A percentile compares a stretch with the other conserved stretches of the same genome.
phyloP scores from a whole-genome alignment of 2,329 filamentous ascomycete genomes.

The Trichoderma koningii region DNA sequence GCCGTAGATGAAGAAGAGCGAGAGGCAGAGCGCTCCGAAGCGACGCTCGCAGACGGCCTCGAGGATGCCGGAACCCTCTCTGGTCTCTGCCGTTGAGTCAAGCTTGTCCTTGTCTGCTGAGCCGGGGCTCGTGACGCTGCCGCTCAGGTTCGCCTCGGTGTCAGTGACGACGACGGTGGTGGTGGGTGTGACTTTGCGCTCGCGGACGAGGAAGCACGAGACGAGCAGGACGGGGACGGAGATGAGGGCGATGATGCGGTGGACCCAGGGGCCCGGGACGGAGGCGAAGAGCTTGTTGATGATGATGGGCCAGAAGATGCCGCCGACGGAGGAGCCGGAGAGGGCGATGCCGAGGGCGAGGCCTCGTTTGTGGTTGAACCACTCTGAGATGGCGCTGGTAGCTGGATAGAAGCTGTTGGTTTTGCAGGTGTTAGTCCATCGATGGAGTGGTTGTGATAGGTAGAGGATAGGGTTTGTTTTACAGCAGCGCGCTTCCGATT shows the following conservation, averaged over 20 bases:
- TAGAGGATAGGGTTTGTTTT: constrained; percentile 20
- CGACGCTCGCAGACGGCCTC: constrained; percentile 33
- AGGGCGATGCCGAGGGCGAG: constrained; percentile 39
- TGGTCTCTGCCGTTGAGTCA: too few species aligned
- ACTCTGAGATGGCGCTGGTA: constrained; percentile 36
- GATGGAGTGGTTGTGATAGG: too few species aligned
- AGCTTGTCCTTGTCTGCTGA: constrained; percentile 22
- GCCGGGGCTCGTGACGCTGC: not conserved
- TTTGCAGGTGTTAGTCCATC: not conserved
- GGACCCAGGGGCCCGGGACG: constrained; percentile 28
- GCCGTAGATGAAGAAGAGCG: constrained; percentile 36
- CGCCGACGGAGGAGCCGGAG: constrained; percentile 39
- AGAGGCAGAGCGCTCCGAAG: constrained; percentile 32
- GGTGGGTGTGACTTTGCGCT: constrained; percentile 29
- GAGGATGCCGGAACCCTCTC: constrained; percentile 29
- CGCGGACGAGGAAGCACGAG: constrained; percentile 37
- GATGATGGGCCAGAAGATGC: constrained; percentile 38
- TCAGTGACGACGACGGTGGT: constrained; percentile 20
- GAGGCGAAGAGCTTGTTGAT: constrained; percentile 30
- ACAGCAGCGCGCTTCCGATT: constrained; percentile 44
- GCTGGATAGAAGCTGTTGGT: constrained; percentile 38
- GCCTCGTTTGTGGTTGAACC: constrained; percentile 38
- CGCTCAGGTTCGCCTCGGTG: constrained; percentile 18
- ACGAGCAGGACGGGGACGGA: constrained; percentile 35
- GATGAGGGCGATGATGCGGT: constrained; percentile 32